phyloP scores from a whole-genome alignment of 202 grass and related monocot genomes.

The Cymbopogon flexuosus region DNA sequence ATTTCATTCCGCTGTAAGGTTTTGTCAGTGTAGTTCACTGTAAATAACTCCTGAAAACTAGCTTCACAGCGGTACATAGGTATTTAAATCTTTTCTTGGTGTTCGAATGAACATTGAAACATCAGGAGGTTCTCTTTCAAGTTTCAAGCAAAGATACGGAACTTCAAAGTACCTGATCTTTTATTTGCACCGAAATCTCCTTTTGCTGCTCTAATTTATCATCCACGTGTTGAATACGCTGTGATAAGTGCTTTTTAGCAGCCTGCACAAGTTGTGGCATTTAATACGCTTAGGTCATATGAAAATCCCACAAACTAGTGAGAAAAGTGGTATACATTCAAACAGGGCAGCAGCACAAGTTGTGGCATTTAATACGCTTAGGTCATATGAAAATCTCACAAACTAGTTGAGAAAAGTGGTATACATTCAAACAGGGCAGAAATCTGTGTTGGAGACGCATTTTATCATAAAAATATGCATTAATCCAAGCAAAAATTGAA shows the following conservation, averaged over 20 bases:
- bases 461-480: not conserved
- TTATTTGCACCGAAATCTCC: constrained; percentile 68
- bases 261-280: constrained; percentile 31
- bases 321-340: not conserved
- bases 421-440: not conserved
- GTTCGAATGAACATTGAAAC: not conserved
- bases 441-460: not conserved
- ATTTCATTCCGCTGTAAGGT: not conserved
- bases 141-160: not conserved
- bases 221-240: constrained; percentile 79
- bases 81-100: not conserved
- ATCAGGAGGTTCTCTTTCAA: not conserved
- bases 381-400: not conserved
- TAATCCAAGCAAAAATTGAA: not conserved
- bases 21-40: not conserved
- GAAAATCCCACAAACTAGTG: not conserved
- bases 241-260: constrained; percentile 68
- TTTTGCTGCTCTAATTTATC: constrained; percentile 81
- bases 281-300: not conserved
- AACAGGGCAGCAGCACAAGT: not conserved
- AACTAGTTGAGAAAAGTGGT: not conserved
- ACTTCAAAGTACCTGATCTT: constrained; percentile 48
- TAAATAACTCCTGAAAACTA: not conserved
- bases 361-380: not conserved
- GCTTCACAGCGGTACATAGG: not conserved